Evolutionary conservation across 768 basidiomycete species (phyloP).

Genomic region (Pleurotus sapidus): DNA sequence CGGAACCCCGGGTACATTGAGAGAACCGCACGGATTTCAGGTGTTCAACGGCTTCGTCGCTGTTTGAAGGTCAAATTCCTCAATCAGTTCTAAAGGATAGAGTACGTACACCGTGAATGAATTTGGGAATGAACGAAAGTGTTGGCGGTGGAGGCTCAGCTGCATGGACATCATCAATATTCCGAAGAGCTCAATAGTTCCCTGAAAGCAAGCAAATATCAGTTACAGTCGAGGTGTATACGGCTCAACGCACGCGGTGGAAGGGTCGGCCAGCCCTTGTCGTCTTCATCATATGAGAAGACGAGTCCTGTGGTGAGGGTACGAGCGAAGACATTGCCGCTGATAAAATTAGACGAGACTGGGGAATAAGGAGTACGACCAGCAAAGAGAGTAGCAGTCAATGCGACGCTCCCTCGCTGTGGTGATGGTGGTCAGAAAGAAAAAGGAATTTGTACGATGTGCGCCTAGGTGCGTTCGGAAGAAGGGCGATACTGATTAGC

Average conservation of each 20-base stretch:
- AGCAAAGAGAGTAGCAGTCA: constrained; percentile 35
- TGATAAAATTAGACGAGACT: constrained; percentile 38
- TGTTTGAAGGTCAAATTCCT: background rate
- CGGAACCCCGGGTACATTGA: constrained; percentile 6
- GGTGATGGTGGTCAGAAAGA: constrained; percentile 21
- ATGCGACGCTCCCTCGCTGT: background rate
- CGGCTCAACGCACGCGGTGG: constrained; percentile 63
- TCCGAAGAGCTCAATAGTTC: constrained; percentile 96
- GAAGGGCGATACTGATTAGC: background rate
- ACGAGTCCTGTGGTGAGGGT: constrained; percentile 34
- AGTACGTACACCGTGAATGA: constrained; percentile 89
- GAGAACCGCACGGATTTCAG: constrained; percentile 7
- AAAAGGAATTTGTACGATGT: constrained; percentile 1
- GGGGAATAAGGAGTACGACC: constrained; percentile 49
- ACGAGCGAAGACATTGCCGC: constrained; percentile 37
- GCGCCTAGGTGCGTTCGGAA: background rate
- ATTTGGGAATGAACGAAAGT: constrained; percentile 92
- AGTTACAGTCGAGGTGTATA: constrained; percentile 10
- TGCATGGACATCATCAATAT: constrained; percentile 94
- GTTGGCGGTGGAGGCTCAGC: constrained; percentile 88
- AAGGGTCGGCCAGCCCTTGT: constrained; percentile 93
- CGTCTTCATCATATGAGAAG: constrained; percentile 98
- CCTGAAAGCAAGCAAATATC: constrained; percentile 46
- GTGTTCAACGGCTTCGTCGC: constrained; percentile 4
- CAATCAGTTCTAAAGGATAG: constrained; percentile 11